phyloP scores from a whole-genome alignment of 2,329 filamentous ascomycete species.

The Neopestalotiopsis sp. region DNA sequence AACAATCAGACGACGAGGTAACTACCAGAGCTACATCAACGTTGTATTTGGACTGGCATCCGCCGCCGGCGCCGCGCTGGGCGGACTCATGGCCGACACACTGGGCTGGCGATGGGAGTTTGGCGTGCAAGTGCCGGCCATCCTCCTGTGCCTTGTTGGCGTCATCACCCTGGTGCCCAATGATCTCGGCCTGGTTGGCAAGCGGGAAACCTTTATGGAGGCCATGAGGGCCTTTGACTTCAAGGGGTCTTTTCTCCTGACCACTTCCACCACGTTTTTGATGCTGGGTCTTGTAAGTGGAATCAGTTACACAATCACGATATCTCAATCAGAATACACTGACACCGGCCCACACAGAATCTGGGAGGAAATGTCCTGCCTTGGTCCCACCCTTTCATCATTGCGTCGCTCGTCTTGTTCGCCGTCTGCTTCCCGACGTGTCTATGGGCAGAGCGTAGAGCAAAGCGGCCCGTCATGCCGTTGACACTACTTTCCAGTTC shows the following conservation, averaged over 20 bases:
- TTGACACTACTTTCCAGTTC: slow-evolving; percentile 53
- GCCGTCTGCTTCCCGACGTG: slow-evolving; percentile 54
- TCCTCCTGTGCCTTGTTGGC: slow-evolving; percentile 52
- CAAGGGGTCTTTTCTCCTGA: slow-evolving; percentile 58
- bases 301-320: too few relatives aligned
- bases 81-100: slow-evolving; percentile 71
- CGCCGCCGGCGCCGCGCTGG: slow-evolving; percentile 69
- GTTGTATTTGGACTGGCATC: slow-evolving; percentile 65
- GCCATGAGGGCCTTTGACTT: slow-evolving; percentile 63
- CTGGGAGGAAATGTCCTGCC: slow-evolving; percentile 68
- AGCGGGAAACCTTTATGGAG: slow-evolving; percentile 48
- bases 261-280: slow-evolving; percentile 57
- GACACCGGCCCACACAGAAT: slow-evolving; percentile 42
- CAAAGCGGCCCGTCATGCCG: slow-evolving; percentile 64
- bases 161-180: slow-evolving; percentile 53
- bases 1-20: slow-evolving; percentile 56
- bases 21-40: slow-evolving; percentile 75
- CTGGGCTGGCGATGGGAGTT: slow-evolving; percentile 79
- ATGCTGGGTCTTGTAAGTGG: slow-evolving; percentile 60
- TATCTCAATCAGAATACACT: not conserved
- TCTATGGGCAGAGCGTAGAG: slow-evolving; percentile 55
- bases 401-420: slow-evolving; percentile 55
- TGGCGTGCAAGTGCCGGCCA: slow-evolving; percentile 61
- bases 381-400: slow-evolving; percentile 65
- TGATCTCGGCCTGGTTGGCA: slow-evolving; percentile 55